Evolutionary conservation across 1,284 basidiomycete genomes (phyloP), one percentile per base, ranked within the genome.

Genomic region (Puccinia triticina): DNA sequence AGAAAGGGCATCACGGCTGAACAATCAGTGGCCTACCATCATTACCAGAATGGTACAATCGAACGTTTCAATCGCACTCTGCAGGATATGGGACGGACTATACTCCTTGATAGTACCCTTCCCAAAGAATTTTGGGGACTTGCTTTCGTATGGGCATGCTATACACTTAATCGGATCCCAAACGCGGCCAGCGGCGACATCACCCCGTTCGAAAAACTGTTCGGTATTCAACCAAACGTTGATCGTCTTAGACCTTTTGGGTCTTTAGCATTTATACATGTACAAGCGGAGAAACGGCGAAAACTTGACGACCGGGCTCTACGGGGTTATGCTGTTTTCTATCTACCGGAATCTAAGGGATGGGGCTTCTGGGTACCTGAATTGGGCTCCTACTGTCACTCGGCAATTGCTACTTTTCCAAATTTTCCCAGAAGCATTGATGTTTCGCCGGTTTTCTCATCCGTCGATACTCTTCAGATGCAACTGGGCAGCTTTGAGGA

Each of bases 291-390:
- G 50, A 67, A 67, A 32, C 43, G 67, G 2, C 29, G 32, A 32
- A 79, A 79, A 37, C 66, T 79, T 4, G 67, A 79, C 40, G 34
- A 40, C 0, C 3, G 66, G 10, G 77, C 40, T 40, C 18, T 29
- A 21, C 29, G 1, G 2, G 48, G 11, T n/a, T 43, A 14, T 18
- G 48, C 43, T 26, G 77, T 72, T 4, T 48, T 1, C 11, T 71
- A 71, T 32, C 67, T 66, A 1, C 26, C n/a, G 11, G n/a, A 59
- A n/a, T 34, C 18, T 21, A 79, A 79, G 43, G 77, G 77, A 18
- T 79, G 77, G 77, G 14, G 43, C 0, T 79, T 79, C 29, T 79
- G 67, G 66, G 14, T 67, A 10, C 77, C 77, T 7, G n/a, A 37
- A 23, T 1, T 29, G 1, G 55, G 40, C 11, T 40, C 2, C 14